Base-by-base conservation (phyloP, 208 protist species). In the Phytomonas sp. region DNA sequence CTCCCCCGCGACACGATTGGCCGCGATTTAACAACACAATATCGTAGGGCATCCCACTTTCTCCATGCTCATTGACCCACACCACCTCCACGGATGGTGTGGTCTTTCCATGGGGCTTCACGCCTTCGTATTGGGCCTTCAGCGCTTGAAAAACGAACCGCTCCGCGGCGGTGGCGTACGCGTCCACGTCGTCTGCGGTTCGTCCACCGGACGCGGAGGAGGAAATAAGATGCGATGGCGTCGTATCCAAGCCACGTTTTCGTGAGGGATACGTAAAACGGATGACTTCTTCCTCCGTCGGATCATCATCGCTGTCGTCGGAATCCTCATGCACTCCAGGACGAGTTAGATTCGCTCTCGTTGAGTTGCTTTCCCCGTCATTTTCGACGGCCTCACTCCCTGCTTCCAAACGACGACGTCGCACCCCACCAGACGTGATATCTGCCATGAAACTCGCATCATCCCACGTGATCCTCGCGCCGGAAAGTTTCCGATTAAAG, bases 11-110 rank as follows among this genome's bases (percentile, higher is more conserved):
- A 32, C 31, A 28, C 9, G 53, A 29, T 43, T 62, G 67, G 29
- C 74, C 65, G 15, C 68, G 65, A n/a, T 77, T 76, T 13, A 87
- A 31, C 7, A 93, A 67, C 23, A 95, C 66, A 73, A 95, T 87
- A 61, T 95, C 90, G 66, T 91, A 95, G 20, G 90, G 90, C 11
- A 76, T 76, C 2, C 90, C 90, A 8, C 63, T 70, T 71, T 95
- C 90, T 0, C 63, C 60, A 46, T 78, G 31, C 51, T 88, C 82
- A 68, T 95, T 95, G 32, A 91, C 78, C 88, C 90, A 95, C 33
- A 92, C 67, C 23, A 95, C 87, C 0, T 78, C 64, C 31, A 92
- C 76, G 7, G 53, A 67, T 0, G 66, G 60, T n/a, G n/a, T n/a
- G n/a, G n/a, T n/a, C n/a, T n/a, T n/a, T n/a, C n/a, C n/a, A 34